Conservation (phyloP, 2,329 filamentous ascomycete genomes). For the Monilinia aucupariae region DNA sequence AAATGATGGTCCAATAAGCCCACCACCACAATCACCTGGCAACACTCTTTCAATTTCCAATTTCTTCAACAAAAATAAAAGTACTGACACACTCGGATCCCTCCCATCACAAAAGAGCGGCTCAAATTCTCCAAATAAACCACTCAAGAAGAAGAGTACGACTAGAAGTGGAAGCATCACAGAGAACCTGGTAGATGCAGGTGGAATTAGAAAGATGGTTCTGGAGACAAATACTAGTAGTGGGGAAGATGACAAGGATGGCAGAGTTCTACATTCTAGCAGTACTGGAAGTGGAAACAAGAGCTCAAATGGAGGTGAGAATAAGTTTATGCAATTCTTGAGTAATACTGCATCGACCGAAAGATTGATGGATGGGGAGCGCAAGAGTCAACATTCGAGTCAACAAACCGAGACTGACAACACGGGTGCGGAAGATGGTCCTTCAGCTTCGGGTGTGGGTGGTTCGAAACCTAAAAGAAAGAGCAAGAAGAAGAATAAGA, state of each 20-base stretch:
- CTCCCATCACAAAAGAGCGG: conserved; percentile 27
- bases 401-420: not conserved
- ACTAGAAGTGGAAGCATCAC: conserved; percentile 73
- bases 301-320: not conserved
- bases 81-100: conserved; percentile 32
- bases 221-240: conserved; percentile 53
- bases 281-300: conserved; percentile 12
- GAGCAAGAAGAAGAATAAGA: conserved; percentile 10
- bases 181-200: conserved; percentile 68
- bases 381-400: not conserved
- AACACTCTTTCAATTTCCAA: not conserved
- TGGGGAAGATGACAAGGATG: conserved; percentile 1
- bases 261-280: conserved; percentile 11
- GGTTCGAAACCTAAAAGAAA: conserved; percentile 1
- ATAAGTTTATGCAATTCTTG: conserved; percentile 3
- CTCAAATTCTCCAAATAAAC: conserved; percentile 29
- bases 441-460: not conserved
- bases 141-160: conserved; percentile 41
- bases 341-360: conserved; percentile 1
- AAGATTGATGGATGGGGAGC: not conserved
- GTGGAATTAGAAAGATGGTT: conserved; percentile 70
- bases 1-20: conserved; percentile 7
- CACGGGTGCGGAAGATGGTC: not conserved
- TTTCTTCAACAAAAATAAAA: conserved; percentile 18
- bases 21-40: not conserved